phyloP scores from a whole-genome alignment of 2,329 filamentous ascomycete species.

The Sporothrix globosa region DNA sequence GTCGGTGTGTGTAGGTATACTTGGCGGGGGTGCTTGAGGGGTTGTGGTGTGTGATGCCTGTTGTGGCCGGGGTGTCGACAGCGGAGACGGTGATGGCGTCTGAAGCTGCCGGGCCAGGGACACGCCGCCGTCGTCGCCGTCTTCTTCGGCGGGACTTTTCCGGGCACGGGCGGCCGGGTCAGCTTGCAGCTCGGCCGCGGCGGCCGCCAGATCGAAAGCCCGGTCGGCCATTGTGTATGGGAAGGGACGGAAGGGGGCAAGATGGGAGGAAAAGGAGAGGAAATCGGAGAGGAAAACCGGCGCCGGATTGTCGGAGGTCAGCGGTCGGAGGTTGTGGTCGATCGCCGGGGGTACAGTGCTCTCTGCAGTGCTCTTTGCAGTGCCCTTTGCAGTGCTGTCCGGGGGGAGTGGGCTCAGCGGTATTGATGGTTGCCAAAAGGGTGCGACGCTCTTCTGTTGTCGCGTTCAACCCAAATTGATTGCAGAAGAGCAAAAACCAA shows the following conservation, averaged over 20 bases:
- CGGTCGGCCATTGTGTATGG: slow-evolving; percentile 25
- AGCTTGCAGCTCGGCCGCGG: slow-evolving; percentile 18
- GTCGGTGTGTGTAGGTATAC: neutral
- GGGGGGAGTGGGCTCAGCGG: neutral
- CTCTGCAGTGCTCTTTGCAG: slow-evolving; percentile 19
- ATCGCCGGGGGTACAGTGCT: slow-evolving; percentile 4
- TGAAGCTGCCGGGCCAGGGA: neutral
- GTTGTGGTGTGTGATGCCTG: neutral
- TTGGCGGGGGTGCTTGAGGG: neutral
- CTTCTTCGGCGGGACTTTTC: neutral
- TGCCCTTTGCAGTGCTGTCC: neutral
- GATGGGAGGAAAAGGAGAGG: neutral
- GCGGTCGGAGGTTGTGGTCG: neutral
- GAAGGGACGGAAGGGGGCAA: neutral
- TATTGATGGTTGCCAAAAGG: neutral
- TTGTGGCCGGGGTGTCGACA: slow-evolving; percentile 1
- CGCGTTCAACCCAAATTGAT: neutral
- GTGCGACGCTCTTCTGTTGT: neutral
- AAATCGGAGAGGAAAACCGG: neutral
- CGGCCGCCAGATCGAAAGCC: slow-evolving; percentile 20
- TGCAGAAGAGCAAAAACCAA: neutral
- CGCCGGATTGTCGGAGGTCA: neutral
- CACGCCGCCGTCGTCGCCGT: slow-evolving; percentile 23
- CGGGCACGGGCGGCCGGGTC: neutral
- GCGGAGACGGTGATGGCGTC: neutral